phyloP scores from a whole-genome alignment of 2,329 filamentous ascomycete species.

The Pseudogymnoascus verrucosus region DNA sequence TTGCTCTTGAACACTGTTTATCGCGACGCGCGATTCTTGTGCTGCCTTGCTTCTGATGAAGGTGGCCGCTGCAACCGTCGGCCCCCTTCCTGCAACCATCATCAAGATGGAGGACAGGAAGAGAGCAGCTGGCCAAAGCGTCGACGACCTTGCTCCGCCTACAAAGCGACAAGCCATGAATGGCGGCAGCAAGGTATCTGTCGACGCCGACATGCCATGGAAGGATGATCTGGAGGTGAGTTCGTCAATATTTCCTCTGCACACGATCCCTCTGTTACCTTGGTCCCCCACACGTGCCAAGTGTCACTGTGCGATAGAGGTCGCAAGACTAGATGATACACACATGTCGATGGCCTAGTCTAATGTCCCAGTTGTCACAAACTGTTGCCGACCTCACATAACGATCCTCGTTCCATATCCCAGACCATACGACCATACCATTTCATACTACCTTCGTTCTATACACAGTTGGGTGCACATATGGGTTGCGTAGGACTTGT shows the following conservation, averaged over 20 bases:
- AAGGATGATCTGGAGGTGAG: constrained; percentile 68
- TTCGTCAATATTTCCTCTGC: constrained; percentile 29
- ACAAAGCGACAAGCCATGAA: constrained; percentile 89
- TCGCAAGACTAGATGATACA: constrained; percentile 8
- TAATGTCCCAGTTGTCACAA: constrained; percentile 7
- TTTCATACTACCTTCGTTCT: neutral
- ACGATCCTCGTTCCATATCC: neutral
- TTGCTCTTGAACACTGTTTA: neutral
- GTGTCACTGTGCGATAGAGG: constrained; percentile 14
- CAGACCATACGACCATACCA: neutral
- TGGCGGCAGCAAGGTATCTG: constrained; percentile 60
- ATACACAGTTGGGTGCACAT: neutral
- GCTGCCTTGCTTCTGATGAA: constrained; percentile 65
- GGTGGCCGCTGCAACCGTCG: constrained; percentile 60
- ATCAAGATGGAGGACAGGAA: constrained; percentile 99
- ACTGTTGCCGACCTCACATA: neutral
- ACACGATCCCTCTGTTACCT: constrained; percentile 11
- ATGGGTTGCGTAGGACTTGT: neutral
- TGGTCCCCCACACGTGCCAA: constrained; percentile 13
- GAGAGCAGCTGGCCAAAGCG: constrained; percentile 73
- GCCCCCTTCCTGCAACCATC: constrained; percentile 70
- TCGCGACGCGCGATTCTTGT: constrained; percentile 1
- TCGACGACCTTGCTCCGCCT: constrained; percentile 78
- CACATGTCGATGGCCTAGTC: constrained; percentile 6
- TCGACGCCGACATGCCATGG: constrained; percentile 61